These are phyloP conservation scores for Pinus taeda DNA, from an alignment of 75 land plant species.

Conservation along the genomic window DNA sequence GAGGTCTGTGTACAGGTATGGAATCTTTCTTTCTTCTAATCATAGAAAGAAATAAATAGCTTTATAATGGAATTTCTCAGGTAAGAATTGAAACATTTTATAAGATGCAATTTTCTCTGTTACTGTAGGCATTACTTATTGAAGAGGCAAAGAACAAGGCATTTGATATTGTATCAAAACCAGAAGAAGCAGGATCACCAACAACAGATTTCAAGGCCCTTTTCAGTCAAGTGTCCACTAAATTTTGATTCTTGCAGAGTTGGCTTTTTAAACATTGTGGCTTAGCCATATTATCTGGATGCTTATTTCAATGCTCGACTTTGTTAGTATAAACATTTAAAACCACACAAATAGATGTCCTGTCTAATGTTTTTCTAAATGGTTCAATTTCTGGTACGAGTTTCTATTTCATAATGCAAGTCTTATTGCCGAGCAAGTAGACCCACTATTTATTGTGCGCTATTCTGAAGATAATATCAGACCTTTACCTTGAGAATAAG, in stretches of 20 bases:
- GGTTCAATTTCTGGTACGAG: too few relatives aligned
- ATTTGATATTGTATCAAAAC: conserved; percentile 91
- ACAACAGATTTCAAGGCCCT: conserved; percentile 76
- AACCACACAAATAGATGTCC: too few relatives aligned
- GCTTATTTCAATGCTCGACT: too few relatives aligned
- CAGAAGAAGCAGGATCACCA: conserved; percentile 79
- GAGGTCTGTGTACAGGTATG: conserved; percentile 86
- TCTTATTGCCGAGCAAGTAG: too few relatives aligned
- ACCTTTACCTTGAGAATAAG: too few relatives aligned
- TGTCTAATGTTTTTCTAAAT: too few relatives aligned
- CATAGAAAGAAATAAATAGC: not conserved
- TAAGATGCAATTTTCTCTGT: not conserved
- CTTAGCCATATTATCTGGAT: too few relatives aligned
- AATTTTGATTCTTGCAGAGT: conserved; percentile 42
- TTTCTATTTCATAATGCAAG: too few relatives aligned
- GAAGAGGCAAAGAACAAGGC: conserved; percentile 93
- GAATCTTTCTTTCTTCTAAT: not conserved
- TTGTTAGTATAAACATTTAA: too few relatives aligned
- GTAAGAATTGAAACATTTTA: not conserved
- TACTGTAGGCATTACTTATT: conserved; percentile 56
- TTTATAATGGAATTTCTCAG: not conserved
- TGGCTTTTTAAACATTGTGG: too few relatives aligned
- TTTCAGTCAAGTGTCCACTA: conserved; percentile 63
- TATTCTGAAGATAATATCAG: too few relatives aligned
- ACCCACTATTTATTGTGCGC: too few relatives aligned